Evolutionary conservation across 192 early-diverging fungal species (phyloP), one percentile per base, ranked within the genome.

Genomic region (Backusella westeae): DNA sequence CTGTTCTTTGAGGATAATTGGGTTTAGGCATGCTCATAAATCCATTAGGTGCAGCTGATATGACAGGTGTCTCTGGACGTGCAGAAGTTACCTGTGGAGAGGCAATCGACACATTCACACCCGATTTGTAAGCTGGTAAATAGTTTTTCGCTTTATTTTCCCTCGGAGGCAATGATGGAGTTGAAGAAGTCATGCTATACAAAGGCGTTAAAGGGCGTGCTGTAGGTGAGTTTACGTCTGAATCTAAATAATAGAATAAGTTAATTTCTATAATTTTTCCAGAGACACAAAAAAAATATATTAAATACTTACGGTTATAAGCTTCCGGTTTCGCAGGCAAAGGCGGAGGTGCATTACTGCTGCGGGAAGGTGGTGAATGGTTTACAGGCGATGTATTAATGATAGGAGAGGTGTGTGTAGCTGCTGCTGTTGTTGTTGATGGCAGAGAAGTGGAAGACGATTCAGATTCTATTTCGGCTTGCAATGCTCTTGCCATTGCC

Each of bases 401-500:
- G 34, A 29, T 39, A 44, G 39, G 34, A 39, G 69, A 17, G 4
- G n/a, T 71, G 10, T 41, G 0, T 12, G 70, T 71, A 26, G 39
- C 26, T 44, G 41, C 42, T 26, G 9, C 34, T 41, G 23, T 32
- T 23, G 6, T 7, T 23, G 67, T 6, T 4, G 38, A 5, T 73
- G 49, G 34, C 9, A 36, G 19, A 69, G 68, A 39, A 19, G 52
- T 63, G 4, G 19, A 38, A 23, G 53, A 34, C 14, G 39, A 26
- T 42, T 67, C 63, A 26, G 32, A 17, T 44, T 75, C 63, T 39
- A 65, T 49, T 67, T 75, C 23, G 3, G 59, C 74, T 41, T 75
- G 74, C 14, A 75, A 42, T 34, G 23, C 41, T 67, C 67, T 66
- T 32, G 74, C 74, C 10, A 67, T 42, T 4, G 74, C 74, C 10